Evolutionary conservation across 2,329 filamentous ascomycete species (phyloP).

Genomic region (Exophiala sideris): DNA sequence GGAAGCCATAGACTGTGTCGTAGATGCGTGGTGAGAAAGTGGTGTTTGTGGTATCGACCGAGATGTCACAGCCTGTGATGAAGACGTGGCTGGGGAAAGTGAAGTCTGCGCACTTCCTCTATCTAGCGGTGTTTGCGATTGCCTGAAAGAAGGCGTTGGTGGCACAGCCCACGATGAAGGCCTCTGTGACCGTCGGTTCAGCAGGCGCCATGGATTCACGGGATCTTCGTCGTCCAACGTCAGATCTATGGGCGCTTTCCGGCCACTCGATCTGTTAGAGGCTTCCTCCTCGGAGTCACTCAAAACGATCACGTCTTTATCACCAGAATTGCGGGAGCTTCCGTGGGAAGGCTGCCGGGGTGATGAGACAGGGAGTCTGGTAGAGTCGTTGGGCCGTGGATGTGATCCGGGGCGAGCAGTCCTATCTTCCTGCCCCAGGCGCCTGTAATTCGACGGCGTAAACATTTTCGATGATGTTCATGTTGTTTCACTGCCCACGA

Average conservation of each 20-base stretch:
- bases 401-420: background rate
- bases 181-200: background rate
- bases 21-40: no score
- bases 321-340: background rate
- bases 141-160: background rate
- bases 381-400: background rate
- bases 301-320: slow-evolving; percentile 6
- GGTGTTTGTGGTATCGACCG: no score
- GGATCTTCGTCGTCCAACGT: background rate
- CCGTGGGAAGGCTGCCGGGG: background rate
- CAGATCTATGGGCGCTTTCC: background rate
- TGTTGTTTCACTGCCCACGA: background rate
- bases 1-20: no score
- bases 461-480: background rate
- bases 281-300: slow-evolving; percentile 13
- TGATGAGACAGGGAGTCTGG: background rate
- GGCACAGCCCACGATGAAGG: background rate
- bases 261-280: background rate
- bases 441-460: background rate
- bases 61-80: background rate
- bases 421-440: background rate
- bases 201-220: background rate
- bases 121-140: background rate
- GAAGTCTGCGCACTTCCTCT: background rate
- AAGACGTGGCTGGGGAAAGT: background rate